These are phyloP conservation scores for Vanrija sp. DNA, from an alignment of 1,284 basidiomycete genomes.

Conservation along the genomic window DNA sequence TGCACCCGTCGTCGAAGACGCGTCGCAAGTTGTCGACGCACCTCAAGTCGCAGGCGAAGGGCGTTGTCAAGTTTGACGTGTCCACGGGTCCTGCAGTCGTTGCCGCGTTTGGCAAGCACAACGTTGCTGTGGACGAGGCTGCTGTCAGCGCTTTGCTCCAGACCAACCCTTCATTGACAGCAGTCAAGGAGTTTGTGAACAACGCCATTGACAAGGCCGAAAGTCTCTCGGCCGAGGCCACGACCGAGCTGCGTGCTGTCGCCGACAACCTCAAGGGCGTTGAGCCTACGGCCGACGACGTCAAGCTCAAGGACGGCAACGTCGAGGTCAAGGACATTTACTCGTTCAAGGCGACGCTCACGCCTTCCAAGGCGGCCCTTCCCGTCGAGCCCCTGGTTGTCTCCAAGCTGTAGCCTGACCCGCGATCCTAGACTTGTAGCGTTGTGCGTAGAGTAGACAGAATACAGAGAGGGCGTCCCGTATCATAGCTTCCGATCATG, in stretches of 20 bases:
- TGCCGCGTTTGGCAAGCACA: constrained; percentile 55
- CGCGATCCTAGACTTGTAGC: too few relatives aligned
- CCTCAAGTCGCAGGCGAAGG: constrained; percentile 59
- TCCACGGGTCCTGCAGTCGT: constrained; percentile 65
- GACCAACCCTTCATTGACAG: constrained; percentile 53
- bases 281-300: constrained; percentile 54
- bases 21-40: constrained; percentile 81
- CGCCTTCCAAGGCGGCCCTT: constrained; percentile 48
- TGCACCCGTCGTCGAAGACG: constrained; percentile 65
- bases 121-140: constrained; percentile 57
- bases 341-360: constrained; percentile 64
- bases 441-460: too few relatives aligned
- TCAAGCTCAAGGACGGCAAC: constrained; percentile 55
- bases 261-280: constrained; percentile 57
- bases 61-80: constrained; percentile 57
- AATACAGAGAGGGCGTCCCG: too few relatives aligned
- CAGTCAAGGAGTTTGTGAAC: constrained; percentile 56
- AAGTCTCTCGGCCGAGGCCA: constrained; percentile 49
- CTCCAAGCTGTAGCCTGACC: constrained; percentile 25
- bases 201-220: constrained; percentile 23
- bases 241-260: constrained; percentile 54
- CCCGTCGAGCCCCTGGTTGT: constrained; percentile 49
- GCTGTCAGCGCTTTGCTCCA: constrained; percentile 51
- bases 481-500: too few relatives aligned
- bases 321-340: constrained; percentile 66